phyloP scores from a whole-genome alignment of 495 filamentous ascomycete species.

The Penicillium pulvis region DNA sequence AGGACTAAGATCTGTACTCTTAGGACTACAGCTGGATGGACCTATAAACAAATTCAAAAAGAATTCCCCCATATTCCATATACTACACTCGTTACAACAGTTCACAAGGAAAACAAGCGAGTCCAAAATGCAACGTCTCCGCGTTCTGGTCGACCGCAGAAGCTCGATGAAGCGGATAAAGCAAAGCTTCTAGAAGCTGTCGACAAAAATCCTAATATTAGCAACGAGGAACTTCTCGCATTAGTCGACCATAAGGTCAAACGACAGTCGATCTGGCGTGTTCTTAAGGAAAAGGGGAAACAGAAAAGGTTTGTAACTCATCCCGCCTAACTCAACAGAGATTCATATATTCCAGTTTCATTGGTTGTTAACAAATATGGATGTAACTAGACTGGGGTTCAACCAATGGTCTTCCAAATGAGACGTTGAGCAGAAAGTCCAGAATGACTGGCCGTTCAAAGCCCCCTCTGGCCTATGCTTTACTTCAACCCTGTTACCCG shows the following conservation, averaged over 20 bases:
- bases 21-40: not conserved
- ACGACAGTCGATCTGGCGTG: not conserved
- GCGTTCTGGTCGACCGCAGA: not conserved
- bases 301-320: not conserved
- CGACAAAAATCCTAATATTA: not conserved
- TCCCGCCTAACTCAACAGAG: not conserved
- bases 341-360: not conserved
- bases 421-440: not conserved
- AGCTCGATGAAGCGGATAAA: not conserved
- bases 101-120: not conserved
- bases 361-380: not conserved
- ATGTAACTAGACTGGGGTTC: not conserved
- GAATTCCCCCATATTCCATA: not conserved
- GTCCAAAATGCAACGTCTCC: not conserved
- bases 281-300: not conserved
- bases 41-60: not conserved
- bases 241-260: not conserved
- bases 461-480: not conserved
- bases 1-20: not conserved
- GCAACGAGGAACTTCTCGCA: not conserved
- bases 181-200: not conserved
- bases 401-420: not conserved
- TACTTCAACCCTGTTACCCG: not conserved
- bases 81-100: not conserved
- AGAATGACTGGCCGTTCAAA: not conserved